Evolutionary conservation across 1,284 basidiomycete species (phyloP), one percentile per base, ranked within the genome.

Genomic region (Chalciporus sp.): DNA sequence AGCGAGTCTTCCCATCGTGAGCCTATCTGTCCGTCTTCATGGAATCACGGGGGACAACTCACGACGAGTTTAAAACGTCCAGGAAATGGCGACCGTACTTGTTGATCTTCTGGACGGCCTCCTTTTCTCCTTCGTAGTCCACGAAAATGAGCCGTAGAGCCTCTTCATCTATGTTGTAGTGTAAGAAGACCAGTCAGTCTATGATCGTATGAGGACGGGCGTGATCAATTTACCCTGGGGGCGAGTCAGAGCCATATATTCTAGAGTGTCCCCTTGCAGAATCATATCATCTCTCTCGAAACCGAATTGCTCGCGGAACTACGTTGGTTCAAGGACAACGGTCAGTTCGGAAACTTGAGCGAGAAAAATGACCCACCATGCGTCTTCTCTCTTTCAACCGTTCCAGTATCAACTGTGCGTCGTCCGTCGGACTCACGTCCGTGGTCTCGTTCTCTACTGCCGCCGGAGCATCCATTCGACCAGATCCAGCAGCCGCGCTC

Each of bases 231-330:
- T 43, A 63, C 66, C 67, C 49, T 56, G 47, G 1, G 69, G 65
- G 23, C 58, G 20, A 1, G 45, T 58, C 44, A 57, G 29, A 11
- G 66, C 67, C 50, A 68, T 40, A 20, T 57, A 14, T 27, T 71
- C 55, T 8, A 68, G 67, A 12, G 65, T 65, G 33, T 69, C 59
- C 9, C 68, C 67, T 39, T 61, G 57, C 7, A 68, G 40, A 33
- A 70, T 43, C 16, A 49, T 20, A 0, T 60, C 54, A 19, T 52
- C 33, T 4, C 48, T 39, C 39, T 31, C 19, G 26, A 42, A 49
- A 2, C 29, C 7, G 16, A 48, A 55, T 31, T n/a, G 44, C 1
- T 55, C 50, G 20, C 65, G 51, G 31, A 71, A 41, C 63, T 68
- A 26, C 26, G 26, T 44, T 28, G 20, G 26, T 47, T 27, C 37